phyloP scores from a whole-genome alignment of 2,329 filamentous ascomycete species.

The Aspergillus piperis region DNA sequence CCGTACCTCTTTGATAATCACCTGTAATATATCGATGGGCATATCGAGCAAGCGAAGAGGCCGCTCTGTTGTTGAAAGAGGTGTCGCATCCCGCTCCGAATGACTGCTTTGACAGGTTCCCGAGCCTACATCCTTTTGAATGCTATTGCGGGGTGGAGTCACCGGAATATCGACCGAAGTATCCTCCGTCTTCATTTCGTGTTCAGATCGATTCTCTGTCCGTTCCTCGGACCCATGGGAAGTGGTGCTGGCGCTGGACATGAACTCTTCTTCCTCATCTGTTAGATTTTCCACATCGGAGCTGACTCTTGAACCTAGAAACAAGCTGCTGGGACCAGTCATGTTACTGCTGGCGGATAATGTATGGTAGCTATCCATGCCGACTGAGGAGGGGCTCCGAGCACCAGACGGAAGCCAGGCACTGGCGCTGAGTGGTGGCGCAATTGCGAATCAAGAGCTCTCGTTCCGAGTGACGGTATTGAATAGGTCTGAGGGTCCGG shows the following conservation, averaged over 20 bases:
- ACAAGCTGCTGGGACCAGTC: slow-evolving; percentile 27
- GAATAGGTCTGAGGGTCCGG: background rate
- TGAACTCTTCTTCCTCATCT: slow-evolving; percentile 35
- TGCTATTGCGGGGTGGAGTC: background rate
- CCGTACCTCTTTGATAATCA: slow-evolving; percentile 74
- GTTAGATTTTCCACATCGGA: slow-evolving; percentile 28
- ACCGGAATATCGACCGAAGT: background rate
- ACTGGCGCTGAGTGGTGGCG: background rate
- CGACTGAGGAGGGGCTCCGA: slow-evolving; percentile 1
- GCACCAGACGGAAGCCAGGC: background rate
- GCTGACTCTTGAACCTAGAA: slow-evolving; percentile 26
- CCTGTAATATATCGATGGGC: slow-evolving; percentile 73
- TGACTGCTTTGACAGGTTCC: slow-evolving; percentile 4
- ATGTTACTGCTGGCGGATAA: slow-evolving; percentile 20
- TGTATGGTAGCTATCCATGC: slow-evolving; percentile 5
- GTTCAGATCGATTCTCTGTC: slow-evolving; percentile 9
- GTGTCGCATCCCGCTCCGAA: background rate
- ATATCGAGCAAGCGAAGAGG: slow-evolving; percentile 71
- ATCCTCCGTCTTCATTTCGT: slow-evolving; percentile 6
- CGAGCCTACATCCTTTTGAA: background rate
- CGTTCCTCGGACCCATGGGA: slow-evolving; percentile 23
- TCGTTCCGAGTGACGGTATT: background rate
- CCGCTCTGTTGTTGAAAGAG: slow-evolving; percentile 36
- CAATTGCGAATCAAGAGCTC: background rate
- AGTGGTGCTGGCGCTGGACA: slow-evolving; percentile 30